Base-by-base conservation (phyloP, 495 filamentous ascomycete genomes). In the Penicillium waksmanii region DNA sequence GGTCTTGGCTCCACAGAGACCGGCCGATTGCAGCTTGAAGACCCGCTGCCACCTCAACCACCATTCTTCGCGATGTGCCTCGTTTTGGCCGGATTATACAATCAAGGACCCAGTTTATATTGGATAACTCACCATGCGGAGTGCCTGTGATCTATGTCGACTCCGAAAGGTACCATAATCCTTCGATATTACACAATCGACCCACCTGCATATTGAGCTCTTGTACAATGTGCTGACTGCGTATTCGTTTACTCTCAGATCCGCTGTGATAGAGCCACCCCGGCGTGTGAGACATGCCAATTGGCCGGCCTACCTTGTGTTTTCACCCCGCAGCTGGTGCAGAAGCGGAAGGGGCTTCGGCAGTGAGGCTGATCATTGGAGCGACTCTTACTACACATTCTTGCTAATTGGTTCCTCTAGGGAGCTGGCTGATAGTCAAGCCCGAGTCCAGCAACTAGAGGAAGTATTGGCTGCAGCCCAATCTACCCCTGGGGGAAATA, bases 131-230 rank as follows among this genome's bases (percentile, higher is more conserved):
- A 17, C 25, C 3, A 21, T 52, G 27, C 63, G 60, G 23, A 67
- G 46, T 48, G 69, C 66, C 6, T 72, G 69, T 42, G 69, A 72
- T 61, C 42, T 72, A 61, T 70, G 67, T 46, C 67, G 67, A 25
- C 33, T 57, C 18, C 50, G 62, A 48, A 70, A 64, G 62, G 67
- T 70, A 61, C 10, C 46, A 19, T 11, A 42, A 60, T 46, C 6
- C 23, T n/a, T 38, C 15, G 5, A 31, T 31, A 31, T 31, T 31
- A 31, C 36, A 25, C 25, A 51, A 19, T 27, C 15, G 15, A 19
- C 42, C 12, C 8, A 21, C 46, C 23, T 48, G 18, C 43, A 46
- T 25, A 48, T 27, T 10, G 12, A 48, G 2, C 11, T 33, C 0
- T 27, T 1, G 21, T 48, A 48, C 23, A 48, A 48, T 11, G 21